Conservation (phyloP, 2,329 filamentous ascomycete genomes). For the Fusarium coffeatum region DNA sequence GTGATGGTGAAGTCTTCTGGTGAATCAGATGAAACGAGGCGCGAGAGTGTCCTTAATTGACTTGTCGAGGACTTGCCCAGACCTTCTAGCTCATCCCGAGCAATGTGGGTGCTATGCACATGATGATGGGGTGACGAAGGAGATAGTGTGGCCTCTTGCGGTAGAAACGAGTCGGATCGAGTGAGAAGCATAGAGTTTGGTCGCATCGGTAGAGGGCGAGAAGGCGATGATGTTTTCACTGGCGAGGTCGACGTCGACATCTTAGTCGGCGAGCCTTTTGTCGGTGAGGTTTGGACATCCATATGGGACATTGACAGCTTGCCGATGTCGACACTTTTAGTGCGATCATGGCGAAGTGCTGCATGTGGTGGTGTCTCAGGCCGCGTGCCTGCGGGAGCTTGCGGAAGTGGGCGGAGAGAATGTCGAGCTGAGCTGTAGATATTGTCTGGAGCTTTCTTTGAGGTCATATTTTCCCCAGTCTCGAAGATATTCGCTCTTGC, state of each 20-base stretch:
- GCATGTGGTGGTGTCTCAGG: conserved; percentile 55
- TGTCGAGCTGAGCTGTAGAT: conserved; percentile 79
- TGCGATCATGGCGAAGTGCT: conserved; percentile 62
- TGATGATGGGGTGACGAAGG: conserved; percentile 46
- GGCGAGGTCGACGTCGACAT: conserved; percentile 5
- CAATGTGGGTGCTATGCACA: conserved; percentile 59
- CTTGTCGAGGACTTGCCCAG: conserved; percentile 90
- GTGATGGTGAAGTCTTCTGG: conserved; percentile 85
- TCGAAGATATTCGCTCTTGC: conserved; percentile 64
- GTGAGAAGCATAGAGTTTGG: conserved; percentile 72
- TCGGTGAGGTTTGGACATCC: conserved; percentile 56
- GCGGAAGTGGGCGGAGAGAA: conserved; percentile 79
- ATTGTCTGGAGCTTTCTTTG: conserved; percentile 65
- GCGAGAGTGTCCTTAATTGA: conserved; percentile 88
- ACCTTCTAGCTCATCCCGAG: conserved; percentile 79
- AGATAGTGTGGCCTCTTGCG: conserved; percentile 49
- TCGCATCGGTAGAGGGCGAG: conserved; percentile 58
- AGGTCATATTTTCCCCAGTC: conserved; percentile 56
- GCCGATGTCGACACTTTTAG: conserved; percentile 73
- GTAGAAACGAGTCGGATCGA: conserved; percentile 65
- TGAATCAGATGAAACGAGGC: conserved; percentile 79
- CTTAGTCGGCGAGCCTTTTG: conserved; percentile 6
- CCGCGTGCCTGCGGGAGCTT: conserved; percentile 65
- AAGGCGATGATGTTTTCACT: conserved; percentile 49
- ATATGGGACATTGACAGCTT: conserved; percentile 63